Conservation (phyloP, 2,329 filamentous ascomycete species). For the Fusarium sp. region DNA sequence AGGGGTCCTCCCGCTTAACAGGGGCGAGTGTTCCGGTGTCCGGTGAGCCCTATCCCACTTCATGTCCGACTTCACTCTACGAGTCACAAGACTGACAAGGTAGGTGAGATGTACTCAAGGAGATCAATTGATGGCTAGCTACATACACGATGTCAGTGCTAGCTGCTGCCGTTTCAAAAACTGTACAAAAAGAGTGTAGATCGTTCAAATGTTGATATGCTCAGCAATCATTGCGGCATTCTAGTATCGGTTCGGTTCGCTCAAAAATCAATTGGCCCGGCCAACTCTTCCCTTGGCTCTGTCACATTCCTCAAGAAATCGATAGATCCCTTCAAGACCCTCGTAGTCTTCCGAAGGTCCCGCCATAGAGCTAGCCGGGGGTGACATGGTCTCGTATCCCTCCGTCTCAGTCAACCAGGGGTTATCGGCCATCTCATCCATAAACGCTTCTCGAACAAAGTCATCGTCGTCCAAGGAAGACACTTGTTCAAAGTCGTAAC, state of each 20-base stretch:
- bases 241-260: constrained; percentile 29
- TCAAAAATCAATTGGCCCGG: constrained; percentile 36
- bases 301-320: constrained; percentile 69
- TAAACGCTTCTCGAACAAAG: constrained; percentile 53
- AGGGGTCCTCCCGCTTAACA: background rate
- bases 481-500: constrained; percentile 54
- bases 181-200: constrained; percentile 40
- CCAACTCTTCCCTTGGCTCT: constrained; percentile 50
- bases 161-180: constrained; percentile 27
- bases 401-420: constrained; percentile 61
- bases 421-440: constrained; percentile 56
- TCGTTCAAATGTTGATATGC: constrained; percentile 35
- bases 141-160: constrained; percentile 21
- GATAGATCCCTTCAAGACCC: constrained; percentile 67
- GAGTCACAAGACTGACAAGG: background rate
- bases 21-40: background rate
- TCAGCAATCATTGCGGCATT: constrained; percentile 16
- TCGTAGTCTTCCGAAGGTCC: constrained; percentile 62
- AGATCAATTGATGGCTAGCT: constrained; percentile 36
- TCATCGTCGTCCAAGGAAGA: constrained; percentile 50
- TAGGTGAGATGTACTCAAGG: constrained; percentile 17
- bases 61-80: background rate
- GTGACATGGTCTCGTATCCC: constrained; percentile 63
- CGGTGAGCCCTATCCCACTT: background rate
- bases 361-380: constrained; percentile 56